Evolutionary conservation across 2,329 filamentous ascomycete species (phyloP).

Genomic region (Gremmenia infestans): DNA sequence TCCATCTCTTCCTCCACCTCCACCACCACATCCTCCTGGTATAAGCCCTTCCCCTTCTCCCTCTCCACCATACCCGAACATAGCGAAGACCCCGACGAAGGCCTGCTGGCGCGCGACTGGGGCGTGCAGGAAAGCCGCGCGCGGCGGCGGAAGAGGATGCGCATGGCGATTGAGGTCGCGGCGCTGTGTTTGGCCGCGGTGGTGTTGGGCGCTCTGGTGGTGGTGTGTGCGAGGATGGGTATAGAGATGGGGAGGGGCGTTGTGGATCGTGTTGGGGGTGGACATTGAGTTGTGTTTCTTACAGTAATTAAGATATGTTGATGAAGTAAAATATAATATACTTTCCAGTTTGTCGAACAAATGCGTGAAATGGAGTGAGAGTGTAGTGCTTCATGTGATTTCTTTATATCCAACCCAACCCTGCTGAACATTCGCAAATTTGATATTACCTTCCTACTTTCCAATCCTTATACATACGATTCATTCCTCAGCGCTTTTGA

Average conservation of each 20-base stretch:
- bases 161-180: background rate
- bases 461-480: too few relatives aligned
- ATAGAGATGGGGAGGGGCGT: slow-evolving; percentile 11
- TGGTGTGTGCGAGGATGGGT: slow-evolving; percentile 24
- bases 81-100: background rate
- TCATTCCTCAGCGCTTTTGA: too few relatives aligned
- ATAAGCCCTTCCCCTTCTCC: background rate
- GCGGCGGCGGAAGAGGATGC: background rate
- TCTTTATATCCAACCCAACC: too few relatives aligned
- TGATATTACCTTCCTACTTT: too few relatives aligned
- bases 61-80: background rate
- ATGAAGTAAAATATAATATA: too few relatives aligned
- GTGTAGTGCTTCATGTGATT: too few relatives aligned
- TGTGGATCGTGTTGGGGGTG: slow-evolving; percentile 5
- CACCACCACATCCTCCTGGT: background rate
- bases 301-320: too few relatives aligned
- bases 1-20: background rate
- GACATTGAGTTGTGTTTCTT: too few relatives aligned
- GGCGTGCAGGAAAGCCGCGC: background rate
- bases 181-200: background rate
- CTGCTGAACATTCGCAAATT: too few relatives aligned
- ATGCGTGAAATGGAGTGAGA: too few relatives aligned
- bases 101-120: background rate
- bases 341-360: too few relatives aligned
- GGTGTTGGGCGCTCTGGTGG: slow-evolving; percentile 7